Evolutionary conservation across 352 stramenopile genomes (phyloP).

Genomic region (Albugo candida): DNA sequence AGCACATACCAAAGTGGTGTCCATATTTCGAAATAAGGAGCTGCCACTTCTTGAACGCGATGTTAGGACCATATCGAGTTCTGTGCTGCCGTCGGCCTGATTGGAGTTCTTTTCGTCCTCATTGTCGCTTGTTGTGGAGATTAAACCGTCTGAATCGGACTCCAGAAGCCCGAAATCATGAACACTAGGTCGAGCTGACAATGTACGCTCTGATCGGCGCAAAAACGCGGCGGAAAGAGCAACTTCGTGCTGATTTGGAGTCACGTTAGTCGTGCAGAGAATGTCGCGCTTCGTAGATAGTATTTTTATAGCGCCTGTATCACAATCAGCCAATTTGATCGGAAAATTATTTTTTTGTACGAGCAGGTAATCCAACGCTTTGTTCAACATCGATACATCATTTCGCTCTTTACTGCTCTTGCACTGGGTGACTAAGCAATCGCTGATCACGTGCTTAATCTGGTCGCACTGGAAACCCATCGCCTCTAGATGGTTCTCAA

Average conservation of each 20-base stretch:
- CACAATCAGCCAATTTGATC: background rate
- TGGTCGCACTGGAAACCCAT: slow-evolving; percentile 24
- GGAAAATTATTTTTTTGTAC: slow-evolving; percentile 8
- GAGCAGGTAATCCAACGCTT: slow-evolving; percentile 27
- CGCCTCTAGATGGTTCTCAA: slow-evolving; percentile 22
- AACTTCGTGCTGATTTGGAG: slow-evolving; percentile 1
- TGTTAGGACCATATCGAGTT: slow-evolving; percentile 2
- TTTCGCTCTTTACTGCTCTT: background rate
- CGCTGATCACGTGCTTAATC: slow-evolving; percentile 13
- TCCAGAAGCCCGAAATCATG: slow-evolving; percentile 53
- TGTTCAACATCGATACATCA: slow-evolving; percentile 13
- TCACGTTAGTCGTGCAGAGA: background rate
- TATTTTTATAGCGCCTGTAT: background rate
- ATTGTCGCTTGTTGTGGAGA: background rate
- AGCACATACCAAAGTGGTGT: slow-evolving; percentile 1
- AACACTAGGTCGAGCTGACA: slow-evolving; percentile 41
- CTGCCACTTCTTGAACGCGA: slow-evolving; percentile 4
- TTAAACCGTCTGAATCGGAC: slow-evolving; percentile 11
- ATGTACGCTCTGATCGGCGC: slow-evolving; percentile 27
- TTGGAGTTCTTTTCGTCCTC: background rate
- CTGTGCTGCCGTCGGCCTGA: background rate
- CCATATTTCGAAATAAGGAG: slow-evolving; percentile 30
- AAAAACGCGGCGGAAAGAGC: slow-evolving; percentile 46
- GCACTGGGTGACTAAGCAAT: slow-evolving; percentile 1
- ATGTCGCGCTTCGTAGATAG: no score